Evolutionary conservation across 345 rosid species (phyloP).

Genomic region (Populus deltoides): DNA sequence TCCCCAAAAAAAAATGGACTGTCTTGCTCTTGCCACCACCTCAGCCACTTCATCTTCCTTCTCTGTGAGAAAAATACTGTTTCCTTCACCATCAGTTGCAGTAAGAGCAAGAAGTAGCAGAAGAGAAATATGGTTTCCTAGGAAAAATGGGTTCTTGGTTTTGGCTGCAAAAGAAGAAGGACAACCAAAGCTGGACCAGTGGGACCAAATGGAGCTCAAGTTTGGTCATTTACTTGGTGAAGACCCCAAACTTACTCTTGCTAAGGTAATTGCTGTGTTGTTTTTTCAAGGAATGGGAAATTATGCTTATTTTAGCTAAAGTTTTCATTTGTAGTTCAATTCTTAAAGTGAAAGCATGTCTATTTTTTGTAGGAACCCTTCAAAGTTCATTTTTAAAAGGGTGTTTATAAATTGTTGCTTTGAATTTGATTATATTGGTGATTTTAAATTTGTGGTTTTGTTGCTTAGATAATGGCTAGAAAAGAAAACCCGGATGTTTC

Average conservation of each 20-base stretch:
- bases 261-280: conserved; percentile 50
- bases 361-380: no score
- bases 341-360: no score
- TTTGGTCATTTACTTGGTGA: conserved; percentile 80
- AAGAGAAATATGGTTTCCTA: conserved; percentile 5
- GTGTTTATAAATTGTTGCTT: not conserved
- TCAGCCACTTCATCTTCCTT: conserved; percentile 19
- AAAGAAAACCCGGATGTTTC: conserved; percentile 79
- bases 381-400: no score
- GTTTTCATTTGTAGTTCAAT: not conserved
- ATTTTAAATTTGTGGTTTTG: conserved; percentile 12
- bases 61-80: conserved; percentile 16
- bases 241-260: conserved; percentile 89
- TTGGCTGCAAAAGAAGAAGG: conserved; percentile 53
- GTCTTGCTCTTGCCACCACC: conserved; percentile 42
- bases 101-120: conserved; percentile 19
- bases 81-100: conserved; percentile 17
- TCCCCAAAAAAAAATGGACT: conserved; percentile 45
- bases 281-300: no score
- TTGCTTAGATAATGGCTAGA: conserved; percentile 65
- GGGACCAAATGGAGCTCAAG: conserved; percentile 94
- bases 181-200: conserved; percentile 47
- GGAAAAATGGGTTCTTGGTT: no score
- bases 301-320: no score
- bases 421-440: not conserved